A percentile compares a stretch with the other conserved stretches of the same genome.
Evolutionary conservation across 441 rosid genomes (phyloP).

Genomic region (Erodium texanum): DNA sequence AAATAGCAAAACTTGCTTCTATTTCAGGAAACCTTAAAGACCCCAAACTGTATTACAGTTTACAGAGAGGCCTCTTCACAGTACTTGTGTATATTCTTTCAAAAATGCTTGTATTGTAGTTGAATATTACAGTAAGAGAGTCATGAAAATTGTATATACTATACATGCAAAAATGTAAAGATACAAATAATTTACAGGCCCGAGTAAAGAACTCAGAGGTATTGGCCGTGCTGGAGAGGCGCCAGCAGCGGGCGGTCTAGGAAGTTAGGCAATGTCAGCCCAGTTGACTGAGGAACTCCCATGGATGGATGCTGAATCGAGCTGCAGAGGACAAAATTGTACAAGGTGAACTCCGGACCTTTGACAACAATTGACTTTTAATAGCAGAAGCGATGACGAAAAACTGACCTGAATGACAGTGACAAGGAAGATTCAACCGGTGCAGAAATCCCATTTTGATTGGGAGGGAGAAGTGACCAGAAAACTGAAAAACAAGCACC

Average conservation of each 20-base stretch:
- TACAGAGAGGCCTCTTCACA: no score
- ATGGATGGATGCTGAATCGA: constrained; percentile 62
- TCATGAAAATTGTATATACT: constrained; percentile 5
- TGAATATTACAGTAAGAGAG: constrained; percentile 11
- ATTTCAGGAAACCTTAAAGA: background rate
- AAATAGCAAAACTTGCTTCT: background rate
- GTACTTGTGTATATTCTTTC: constrained; percentile 1
- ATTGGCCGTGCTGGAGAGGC: constrained; percentile 53
- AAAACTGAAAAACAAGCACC: constrained; percentile 41
- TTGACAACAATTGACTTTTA: no score
- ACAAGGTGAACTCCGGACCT: background rate
- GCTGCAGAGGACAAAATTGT: constrained; percentile 25
- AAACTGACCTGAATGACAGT: constrained; percentile 65
- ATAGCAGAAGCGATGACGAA: no score
- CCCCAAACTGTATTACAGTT: no score
- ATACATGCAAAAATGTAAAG: constrained; percentile 18
- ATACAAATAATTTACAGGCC: constrained; percentile 25
- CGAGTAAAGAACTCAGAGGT: constrained; percentile 35
- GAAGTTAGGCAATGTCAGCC: constrained; percentile 51
- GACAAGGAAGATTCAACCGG: constrained; percentile 72
- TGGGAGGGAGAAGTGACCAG: constrained; percentile 73
- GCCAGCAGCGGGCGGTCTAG: constrained; percentile 62
- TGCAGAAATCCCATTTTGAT: constrained; percentile 35
- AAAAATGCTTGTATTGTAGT: constrained; percentile 7
- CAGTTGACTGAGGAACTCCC: constrained; percentile 53